Base-by-base conservation (phyloP, 495 filamentous ascomycete genomes). In the Amniculicola lignicola region DNA sequence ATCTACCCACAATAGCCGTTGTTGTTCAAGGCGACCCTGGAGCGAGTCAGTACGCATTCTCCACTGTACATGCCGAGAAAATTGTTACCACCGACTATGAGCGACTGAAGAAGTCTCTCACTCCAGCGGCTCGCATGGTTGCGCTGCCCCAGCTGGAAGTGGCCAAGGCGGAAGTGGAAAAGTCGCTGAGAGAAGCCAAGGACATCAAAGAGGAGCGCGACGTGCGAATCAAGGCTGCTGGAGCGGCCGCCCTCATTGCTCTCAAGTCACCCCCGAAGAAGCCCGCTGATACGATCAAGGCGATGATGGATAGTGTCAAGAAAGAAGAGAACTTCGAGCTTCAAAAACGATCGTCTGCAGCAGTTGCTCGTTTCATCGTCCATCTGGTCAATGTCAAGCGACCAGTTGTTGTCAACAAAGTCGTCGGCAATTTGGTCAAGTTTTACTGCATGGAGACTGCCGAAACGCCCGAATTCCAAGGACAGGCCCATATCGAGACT, bases 241-340 rank as follows among this genome's bases (percentile, higher is more conserved):
- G 89, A 23, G 88, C 94, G 12, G 85, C 86, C 46, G 94, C 93
- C 3, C 69, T 96, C 52, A 84, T 97, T 28, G 87, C 89, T n/a
- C 81, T 96, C 67, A 81, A 82, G 25, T 78, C 87, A 22, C 76
- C 94, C 2, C 91, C 94, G 3, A 96, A 95, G 77, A 96, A 93
- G 66, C 88, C 93, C 12, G 86, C 84, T 46, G 77, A 82, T 28
- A 82, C 95, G 15, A 96, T 98, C 72, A 95, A 95, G 72, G 86
- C 82, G 16, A 87, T 96, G 70, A 98, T 97, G 92, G 93, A 98
- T 62, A 96, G 91, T 66, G 82, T 97, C 68, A 97, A 97, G 74
- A 80, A 82, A 25, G 93, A 98, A 70, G 92, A 97, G 63, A 96
- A 92, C 61, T 67, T 86, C 28, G 89, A 95, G 59, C 76, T 98